Conservation (phyloP, 2,329 filamentous ascomycete species). For the Dendryphion nanum region DNA sequence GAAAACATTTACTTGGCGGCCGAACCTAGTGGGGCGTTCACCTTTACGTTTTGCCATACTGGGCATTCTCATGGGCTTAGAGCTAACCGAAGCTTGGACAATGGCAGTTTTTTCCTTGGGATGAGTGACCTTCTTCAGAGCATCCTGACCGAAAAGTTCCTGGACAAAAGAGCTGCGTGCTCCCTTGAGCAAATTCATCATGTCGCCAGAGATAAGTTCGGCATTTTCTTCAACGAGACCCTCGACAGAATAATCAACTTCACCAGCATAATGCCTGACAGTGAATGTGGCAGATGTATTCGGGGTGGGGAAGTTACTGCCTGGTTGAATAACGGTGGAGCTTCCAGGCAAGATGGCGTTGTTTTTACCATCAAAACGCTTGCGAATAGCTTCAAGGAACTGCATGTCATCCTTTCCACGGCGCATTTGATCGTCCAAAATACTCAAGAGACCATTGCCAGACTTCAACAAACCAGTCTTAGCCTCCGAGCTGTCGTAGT, state of each 20-base stretch:
- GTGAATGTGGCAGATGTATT: slow-evolving; percentile 81
- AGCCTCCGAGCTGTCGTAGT: slow-evolving; percentile 96
- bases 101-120: slow-evolving; percentile 87
- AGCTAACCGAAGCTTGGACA: slow-evolving; percentile 94
- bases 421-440: slow-evolving; percentile 92
- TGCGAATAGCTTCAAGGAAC: slow-evolving; percentile 83
- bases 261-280: slow-evolving; percentile 91
- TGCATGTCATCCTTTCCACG: slow-evolving; percentile 87
- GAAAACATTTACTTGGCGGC: slow-evolving; percentile 37
- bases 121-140: slow-evolving; percentile 87
- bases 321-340: slow-evolving; percentile 72
- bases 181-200: slow-evolving; percentile 88
- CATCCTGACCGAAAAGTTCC: slow-evolving; percentile 94
- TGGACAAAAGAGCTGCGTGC: slow-evolving; percentile 87
- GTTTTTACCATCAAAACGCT: slow-evolving; percentile 93
- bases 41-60: slow-evolving; percentile 85
- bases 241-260: slow-evolving; percentile 88
- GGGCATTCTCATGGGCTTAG: slow-evolving; percentile 87
- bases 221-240: slow-evolving; percentile 93
- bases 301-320: slow-evolving; percentile 85
- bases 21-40: slow-evolving; percentile 51
- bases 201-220: slow-evolving; percentile 90
- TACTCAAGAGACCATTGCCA: slow-evolving; percentile 88
- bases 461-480: slow-evolving; percentile 88
- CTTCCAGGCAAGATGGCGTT: slow-evolving; percentile 79